These are phyloP conservation scores for Pythium myriotylum DNA, from an alignment of 352 stramenopile genomes.

Conservation along the genomic window DNA sequence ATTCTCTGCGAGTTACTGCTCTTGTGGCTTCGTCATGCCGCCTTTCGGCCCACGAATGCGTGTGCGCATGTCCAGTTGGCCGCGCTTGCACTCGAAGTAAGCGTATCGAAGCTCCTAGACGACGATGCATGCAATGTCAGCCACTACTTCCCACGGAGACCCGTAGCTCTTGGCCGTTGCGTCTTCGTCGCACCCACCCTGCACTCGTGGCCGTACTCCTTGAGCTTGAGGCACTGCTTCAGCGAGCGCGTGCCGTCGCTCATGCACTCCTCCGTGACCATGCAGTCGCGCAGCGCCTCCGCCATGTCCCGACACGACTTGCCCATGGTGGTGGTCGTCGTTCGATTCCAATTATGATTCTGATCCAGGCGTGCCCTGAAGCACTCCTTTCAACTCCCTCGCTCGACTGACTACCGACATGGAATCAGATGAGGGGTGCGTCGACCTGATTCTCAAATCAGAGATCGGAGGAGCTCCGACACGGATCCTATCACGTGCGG, in stretches of 20 bases:
- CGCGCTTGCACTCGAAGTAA: constrained; percentile 88
- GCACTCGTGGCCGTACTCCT: constrained; percentile 73
- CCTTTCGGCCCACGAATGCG: constrained; percentile 79
- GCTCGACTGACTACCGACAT: too few relatives aligned
- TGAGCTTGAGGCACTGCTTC: constrained; percentile 75
- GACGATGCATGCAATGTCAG: neutral
- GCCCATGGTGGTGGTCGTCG: constrained; percentile 43
- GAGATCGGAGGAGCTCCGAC: too few relatives aligned
- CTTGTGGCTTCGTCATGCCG: constrained; percentile 54
- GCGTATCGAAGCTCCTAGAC: constrained; percentile 67
- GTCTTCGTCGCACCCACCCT: constrained; percentile 36
- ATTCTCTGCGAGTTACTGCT: constrained; percentile 6
- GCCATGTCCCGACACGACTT: constrained; percentile 87
- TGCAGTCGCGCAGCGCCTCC: constrained; percentile 78
- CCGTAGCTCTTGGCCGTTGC: neutral
- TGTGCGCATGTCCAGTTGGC: constrained; percentile 84
- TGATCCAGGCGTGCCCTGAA: too few relatives aligned
- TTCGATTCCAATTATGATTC: too few relatives aligned
- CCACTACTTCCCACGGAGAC: neutral
- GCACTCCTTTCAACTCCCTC: too few relatives aligned
- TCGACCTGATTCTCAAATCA: neutral
- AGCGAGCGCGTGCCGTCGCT: constrained; percentile 68
- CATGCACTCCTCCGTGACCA: constrained; percentile 81
- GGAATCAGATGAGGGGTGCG: too few relatives aligned
- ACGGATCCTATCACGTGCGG: neutral